phyloP scores from a whole-genome alignment of 2,329 filamentous ascomycete genomes.

The Elsinoe arachidis region DNA sequence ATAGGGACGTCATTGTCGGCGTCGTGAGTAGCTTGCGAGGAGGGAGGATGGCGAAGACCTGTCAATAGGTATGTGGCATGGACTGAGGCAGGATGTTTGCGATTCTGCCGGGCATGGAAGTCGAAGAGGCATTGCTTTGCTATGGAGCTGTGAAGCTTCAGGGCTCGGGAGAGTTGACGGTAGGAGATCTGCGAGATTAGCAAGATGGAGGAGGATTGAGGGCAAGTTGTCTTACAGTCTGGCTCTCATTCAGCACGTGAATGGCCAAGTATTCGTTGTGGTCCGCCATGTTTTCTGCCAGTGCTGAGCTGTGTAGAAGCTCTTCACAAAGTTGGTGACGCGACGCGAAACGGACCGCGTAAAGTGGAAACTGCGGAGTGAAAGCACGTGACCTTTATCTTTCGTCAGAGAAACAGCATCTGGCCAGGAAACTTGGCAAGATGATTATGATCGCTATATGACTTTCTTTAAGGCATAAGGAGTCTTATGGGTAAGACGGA shows the following conservation, averaged over 20 bases:
- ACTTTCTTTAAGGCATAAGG: too few species aligned
- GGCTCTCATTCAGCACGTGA: slow-evolving; percentile 66
- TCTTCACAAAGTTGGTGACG: not conserved
- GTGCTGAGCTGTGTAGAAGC: not conserved
- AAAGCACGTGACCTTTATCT: too few species aligned
- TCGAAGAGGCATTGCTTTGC: slow-evolving; percentile 90
- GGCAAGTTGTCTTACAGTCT: slow-evolving; percentile 47
- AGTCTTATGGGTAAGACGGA: too few species aligned
- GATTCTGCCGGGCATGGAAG: slow-evolving; percentile 71
- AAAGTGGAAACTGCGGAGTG: slow-evolving; percentile 17
- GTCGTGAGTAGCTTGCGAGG: not conserved
- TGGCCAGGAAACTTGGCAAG: too few species aligned
- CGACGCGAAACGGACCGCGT: slow-evolving; percentile 14
- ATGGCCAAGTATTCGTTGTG: slow-evolving; percentile 66
- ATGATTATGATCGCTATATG: too few species aligned
- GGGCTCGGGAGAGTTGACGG: slow-evolving; percentile 68
- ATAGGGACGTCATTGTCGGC: slow-evolving; percentile 1
- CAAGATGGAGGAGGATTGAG: not conserved
- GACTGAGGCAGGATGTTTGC: slow-evolving; percentile 62
- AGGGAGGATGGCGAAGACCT: slow-evolving; percentile 29
- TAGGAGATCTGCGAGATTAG: slow-evolving; percentile 65
- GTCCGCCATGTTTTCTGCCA: slow-evolving; percentile 37
- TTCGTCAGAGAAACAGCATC: too few species aligned
- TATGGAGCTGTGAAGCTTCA: slow-evolving; percentile 75
- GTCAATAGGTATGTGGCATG: slow-evolving; percentile 87